Conservation (phyloP, 495 filamentous ascomycete genomes). For the Xylaria curta region DNA sequence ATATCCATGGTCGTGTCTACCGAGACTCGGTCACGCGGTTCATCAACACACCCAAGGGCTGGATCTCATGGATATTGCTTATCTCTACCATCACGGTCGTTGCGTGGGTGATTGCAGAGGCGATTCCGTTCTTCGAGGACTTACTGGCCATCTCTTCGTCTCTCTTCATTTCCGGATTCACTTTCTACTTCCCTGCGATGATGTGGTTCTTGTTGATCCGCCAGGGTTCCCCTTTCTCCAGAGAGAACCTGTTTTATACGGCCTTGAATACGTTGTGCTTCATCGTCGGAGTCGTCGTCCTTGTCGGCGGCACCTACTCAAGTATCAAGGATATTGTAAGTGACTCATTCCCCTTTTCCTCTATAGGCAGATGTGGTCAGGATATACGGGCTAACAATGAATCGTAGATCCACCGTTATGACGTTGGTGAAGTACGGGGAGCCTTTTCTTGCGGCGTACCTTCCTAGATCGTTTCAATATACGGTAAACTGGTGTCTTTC, state of each 20-base stretch:
- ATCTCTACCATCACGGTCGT: slow-evolving; percentile 64
- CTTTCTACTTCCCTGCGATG: slow-evolving; percentile 67
- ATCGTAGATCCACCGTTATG: slow-evolving; percentile 18
- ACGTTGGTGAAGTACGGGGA: not conserved
- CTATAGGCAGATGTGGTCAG: not conserved
- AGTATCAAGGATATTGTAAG: slow-evolving; percentile 62
- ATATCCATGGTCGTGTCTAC: slow-evolving; percentile 70
- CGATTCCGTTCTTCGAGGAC: slow-evolving; percentile 75
- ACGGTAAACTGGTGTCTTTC: not conserved
- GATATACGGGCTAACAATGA: slow-evolving; percentile 7
- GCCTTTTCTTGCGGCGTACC: slow-evolving; percentile 20
- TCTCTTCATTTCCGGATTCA: slow-evolving; percentile 68
- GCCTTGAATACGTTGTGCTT: slow-evolving; percentile 59
- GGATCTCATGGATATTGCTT: slow-evolving; percentile 65
- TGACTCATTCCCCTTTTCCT: slow-evolving; percentile 21
- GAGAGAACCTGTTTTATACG: slow-evolving; percentile 54
- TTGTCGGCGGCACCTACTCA: slow-evolving; percentile 65
- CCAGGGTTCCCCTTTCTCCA: slow-evolving; percentile 54
- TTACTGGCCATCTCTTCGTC: slow-evolving; percentile 67
- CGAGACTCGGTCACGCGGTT: slow-evolving; percentile 59
- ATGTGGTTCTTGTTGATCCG: slow-evolving; percentile 72
- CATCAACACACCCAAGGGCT: slow-evolving; percentile 66
- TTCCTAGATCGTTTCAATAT: slow-evolving; percentile 6
- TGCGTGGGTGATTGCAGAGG: slow-evolving; percentile 74
- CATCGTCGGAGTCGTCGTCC: slow-evolving; percentile 60